phyloP scores from a whole-genome alignment of 257 asterid species.

The Nyctanthes arbortristis region DNA sequence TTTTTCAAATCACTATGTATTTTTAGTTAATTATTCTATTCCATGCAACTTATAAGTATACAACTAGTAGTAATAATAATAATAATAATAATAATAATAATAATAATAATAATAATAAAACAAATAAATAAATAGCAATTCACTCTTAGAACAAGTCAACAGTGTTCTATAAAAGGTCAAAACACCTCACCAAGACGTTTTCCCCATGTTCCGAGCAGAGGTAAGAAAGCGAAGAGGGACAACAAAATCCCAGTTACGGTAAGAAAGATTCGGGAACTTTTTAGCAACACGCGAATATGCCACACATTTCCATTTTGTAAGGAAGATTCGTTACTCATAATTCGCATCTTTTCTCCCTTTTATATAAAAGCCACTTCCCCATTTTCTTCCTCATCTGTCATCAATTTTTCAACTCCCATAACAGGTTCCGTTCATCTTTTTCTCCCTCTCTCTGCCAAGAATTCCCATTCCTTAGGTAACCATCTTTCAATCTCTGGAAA shows the following conservation, averaged over 20 bases:
- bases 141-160: no score
- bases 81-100: no score
- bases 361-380: neutral
- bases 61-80: no score
- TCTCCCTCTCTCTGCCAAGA: constrained; percentile 17
- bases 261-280: neutral
- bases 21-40: no score
- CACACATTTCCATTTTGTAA: neutral
- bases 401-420: neutral
- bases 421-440: constrained; percentile 6
- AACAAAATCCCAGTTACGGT: neutral
- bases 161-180: no score
- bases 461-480: constrained; percentile 27
- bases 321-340: constrained; percentile 36
- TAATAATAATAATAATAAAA: no score
- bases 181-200: no score
- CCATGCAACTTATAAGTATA: no score
- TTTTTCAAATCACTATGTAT: no score
- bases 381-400: constrained; percentile 19
- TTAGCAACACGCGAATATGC: constrained; percentile 34
- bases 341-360: constrained; percentile 35
- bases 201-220: no score
- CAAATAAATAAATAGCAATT: no score
- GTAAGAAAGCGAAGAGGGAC: neutral
- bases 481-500: neutral